Evolutionary conservation across 768 basidiomycete genomes (phyloP).

Genomic region (Paxillus ammoniavirescens): DNA sequence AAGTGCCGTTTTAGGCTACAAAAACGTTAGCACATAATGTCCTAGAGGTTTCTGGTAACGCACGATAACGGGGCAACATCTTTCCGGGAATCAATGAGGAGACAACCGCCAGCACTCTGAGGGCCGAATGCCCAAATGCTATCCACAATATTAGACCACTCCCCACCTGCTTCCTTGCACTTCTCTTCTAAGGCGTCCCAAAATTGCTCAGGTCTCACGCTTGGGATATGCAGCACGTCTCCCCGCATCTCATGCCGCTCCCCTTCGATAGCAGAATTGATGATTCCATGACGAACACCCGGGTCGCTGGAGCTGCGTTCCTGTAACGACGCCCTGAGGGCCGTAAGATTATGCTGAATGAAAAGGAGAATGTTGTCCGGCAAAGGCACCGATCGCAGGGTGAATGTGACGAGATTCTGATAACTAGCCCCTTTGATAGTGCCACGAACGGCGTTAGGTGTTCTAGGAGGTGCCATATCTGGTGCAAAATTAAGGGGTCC

Average conservation of each 20-base stretch:
- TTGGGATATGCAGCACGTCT: conserved; percentile 60
- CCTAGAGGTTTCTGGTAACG: conserved; percentile 29
- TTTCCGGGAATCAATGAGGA: conserved; percentile 75
- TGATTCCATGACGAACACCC: conserved; percentile 13
- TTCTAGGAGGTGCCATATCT: conserved; percentile 91
- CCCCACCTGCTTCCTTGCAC: conserved; percentile 64
- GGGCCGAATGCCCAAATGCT: conserved; percentile 92
- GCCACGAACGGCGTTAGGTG: conserved; percentile 66
- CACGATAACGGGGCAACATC: conserved; percentile 51
- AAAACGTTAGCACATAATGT: conserved; percentile 6
- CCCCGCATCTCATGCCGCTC: conserved; percentile 48
- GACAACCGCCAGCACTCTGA: conserved; percentile 78
- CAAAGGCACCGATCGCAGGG: conserved; percentile 79
- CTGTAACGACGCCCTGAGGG: conserved; percentile 61
- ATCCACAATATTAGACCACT: conserved; percentile 76
- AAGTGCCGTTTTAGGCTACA: conserved; percentile 53
- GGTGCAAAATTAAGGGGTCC: background rate
- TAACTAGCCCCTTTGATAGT: conserved; percentile 70
- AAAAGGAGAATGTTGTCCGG: conserved; percentile 73
- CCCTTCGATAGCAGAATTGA: conserved; percentile 26
- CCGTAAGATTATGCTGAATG: conserved; percentile 66
- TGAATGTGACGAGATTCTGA: conserved; percentile 74
- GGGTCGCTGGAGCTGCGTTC: conserved; percentile 42
- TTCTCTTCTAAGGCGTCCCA: conserved; percentile 69
- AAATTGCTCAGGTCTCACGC: conserved; percentile 71